Conservation (phyloP, 2,329 filamentous ascomycete species). For the Neonectria magnoliae region DNA sequence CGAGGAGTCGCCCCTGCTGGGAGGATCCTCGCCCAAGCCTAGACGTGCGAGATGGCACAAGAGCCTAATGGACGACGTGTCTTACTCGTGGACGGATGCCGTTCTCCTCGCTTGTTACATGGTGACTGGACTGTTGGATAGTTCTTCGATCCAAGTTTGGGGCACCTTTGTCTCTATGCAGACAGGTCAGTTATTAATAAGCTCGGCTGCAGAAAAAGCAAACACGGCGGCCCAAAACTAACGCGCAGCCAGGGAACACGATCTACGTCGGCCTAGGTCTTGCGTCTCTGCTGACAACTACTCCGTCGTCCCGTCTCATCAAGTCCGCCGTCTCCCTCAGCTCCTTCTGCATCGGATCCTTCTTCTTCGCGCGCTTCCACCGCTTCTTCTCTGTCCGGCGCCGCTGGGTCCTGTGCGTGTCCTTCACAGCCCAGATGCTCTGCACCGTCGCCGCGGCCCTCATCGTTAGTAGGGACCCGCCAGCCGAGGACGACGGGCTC, state of each 20-base stretch:
- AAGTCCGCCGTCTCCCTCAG: slow-evolving; percentile 69
- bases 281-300: slow-evolving; percentile 32
- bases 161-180: slow-evolving; percentile 87
- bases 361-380: slow-evolving; percentile 76
- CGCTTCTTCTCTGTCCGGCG: slow-evolving; percentile 65
- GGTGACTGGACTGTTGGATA: slow-evolving; percentile 81
- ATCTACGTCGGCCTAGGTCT: slow-evolving; percentile 79
- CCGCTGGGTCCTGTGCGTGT: slow-evolving; percentile 72
- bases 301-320: slow-evolving; percentile 63
- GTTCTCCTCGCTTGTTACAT: slow-evolving; percentile 77
- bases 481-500: slow-evolving; percentile 51
- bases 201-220: not conserved
- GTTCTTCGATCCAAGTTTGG: slow-evolving; percentile 79
- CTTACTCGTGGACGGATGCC: slow-evolving; percentile 70
- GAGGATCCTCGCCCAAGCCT: not conserved
- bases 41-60: slow-evolving; percentile 8
- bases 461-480: slow-evolving; percentile 60
- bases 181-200: slow-evolving; percentile 64
- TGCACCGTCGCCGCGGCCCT: slow-evolving; percentile 62
- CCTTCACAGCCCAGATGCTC: slow-evolving; percentile 63
- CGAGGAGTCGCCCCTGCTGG: slow-evolving; percentile 36
- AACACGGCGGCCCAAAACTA: not conserved
- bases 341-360: slow-evolving; percentile 77
- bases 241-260: slow-evolving; percentile 68
- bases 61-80: slow-evolving; percentile 28